Evolutionary conservation across 2,329 filamentous ascomycete genomes (phyloP).

Genomic region (Onygenales sp.): DNA sequence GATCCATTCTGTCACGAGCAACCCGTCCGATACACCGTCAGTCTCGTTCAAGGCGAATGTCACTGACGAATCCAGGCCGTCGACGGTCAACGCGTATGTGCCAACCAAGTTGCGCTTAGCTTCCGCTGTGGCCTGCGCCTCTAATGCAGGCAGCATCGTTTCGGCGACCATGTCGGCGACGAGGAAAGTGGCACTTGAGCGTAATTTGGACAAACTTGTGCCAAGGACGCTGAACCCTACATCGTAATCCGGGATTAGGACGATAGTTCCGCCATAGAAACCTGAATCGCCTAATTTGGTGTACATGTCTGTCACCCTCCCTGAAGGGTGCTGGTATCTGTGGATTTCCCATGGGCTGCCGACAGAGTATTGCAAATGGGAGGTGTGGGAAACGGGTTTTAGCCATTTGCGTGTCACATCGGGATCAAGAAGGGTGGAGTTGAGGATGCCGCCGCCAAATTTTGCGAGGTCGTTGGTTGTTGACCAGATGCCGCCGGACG

Average conservation of each 20-base stretch:
- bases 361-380: slow-evolving; percentile 29
- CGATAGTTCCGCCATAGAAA: slow-evolving; percentile 29
- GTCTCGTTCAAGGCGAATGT: slow-evolving; percentile 15
- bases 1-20: slow-evolving; percentile 20
- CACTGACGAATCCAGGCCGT: slow-evolving; percentile 18
- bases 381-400: slow-evolving; percentile 30
- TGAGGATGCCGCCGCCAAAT: slow-evolving; percentile 37
- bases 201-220: slow-evolving; percentile 18
- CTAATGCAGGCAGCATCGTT: slow-evolving; percentile 22
- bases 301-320: slow-evolving; percentile 22
- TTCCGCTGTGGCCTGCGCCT: slow-evolving; percentile 21
- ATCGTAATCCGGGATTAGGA: slow-evolving; percentile 35
- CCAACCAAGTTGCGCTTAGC: slow-evolving; percentile 18
- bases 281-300: slow-evolving; percentile 36
- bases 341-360: slow-evolving; percentile 39
- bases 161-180: slow-evolving; percentile 20
- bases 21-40: slow-evolving; percentile 12
- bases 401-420: slow-evolving; percentile 37
- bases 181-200: slow-evolving; percentile 6
- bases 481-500: slow-evolving; percentile 38
- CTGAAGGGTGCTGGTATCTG: slow-evolving; percentile 13
- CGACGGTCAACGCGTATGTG: slow-evolving; percentile 18
- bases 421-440: slow-evolving; percentile 25
- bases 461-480: slow-evolving; percentile 33
- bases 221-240: slow-evolving; percentile 33